phyloP scores from a whole-genome alignment of 2,329 filamentous ascomycete genomes.

The Fonsecaea pugnacius region DNA sequence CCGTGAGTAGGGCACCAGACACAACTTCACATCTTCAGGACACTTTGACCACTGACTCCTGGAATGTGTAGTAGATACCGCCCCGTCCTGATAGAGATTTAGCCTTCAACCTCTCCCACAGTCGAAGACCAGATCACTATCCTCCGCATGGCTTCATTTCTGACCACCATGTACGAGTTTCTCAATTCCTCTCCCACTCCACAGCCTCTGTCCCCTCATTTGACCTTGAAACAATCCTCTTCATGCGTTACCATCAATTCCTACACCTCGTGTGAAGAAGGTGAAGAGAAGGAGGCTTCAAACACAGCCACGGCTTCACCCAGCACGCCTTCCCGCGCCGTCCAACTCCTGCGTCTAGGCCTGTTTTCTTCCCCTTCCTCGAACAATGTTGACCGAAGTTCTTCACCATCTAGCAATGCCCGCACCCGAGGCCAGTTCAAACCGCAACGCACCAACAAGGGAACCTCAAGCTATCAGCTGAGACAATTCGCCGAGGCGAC shows the following conservation, averaged over 20 bases:
- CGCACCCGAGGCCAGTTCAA: constrained; percentile 90
- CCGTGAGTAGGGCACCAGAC: constrained; percentile 25
- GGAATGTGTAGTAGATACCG: constrained; percentile 22
- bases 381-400: constrained; percentile 44
- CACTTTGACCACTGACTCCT: constrained; percentile 31
- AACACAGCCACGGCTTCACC: constrained; percentile 21
- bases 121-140: constrained; percentile 9
- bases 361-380: constrained; percentile 44
- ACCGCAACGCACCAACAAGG: constrained; percentile 80
- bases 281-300: constrained; percentile 21
- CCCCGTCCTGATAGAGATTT: constrained; percentile 4
- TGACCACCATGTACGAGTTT: constrained; percentile 76
- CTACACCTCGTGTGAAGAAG: constrained; percentile 33
- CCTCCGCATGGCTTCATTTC: constrained; percentile 66
- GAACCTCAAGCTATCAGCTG: constrained; percentile 88
- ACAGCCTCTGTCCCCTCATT: constrained; percentile 40
- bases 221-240: constrained; percentile 38
- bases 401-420: constrained; percentile 68
- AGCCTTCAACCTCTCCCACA: not conserved
- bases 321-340: constrained; percentile 37
- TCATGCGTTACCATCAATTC: constrained; percentile 40
- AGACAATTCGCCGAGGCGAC: constrained; percentile 98
- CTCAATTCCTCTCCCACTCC: constrained; percentile 42
- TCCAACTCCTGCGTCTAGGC: constrained; percentile 42
- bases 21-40: constrained; percentile 18